A percentile compares a stretch with the other conserved stretches of the same genome.
Conservation (phyloP, 208 protist species). For the Jaenimonas drosophilae region DNA sequence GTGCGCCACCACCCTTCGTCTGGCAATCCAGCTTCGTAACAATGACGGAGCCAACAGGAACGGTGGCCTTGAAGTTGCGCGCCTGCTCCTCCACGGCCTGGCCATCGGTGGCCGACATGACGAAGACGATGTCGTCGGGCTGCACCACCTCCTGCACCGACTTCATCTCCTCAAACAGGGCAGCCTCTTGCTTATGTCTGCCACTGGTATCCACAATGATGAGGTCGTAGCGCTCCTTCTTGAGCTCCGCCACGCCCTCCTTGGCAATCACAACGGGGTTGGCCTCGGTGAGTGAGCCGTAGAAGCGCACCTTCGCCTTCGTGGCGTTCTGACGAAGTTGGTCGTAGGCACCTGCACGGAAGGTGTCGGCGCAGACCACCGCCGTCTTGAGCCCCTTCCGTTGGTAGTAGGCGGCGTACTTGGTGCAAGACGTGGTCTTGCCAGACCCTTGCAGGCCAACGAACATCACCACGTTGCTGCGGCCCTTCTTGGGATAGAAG, state of each 20-base stretch:
- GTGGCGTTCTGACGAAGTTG: conserved; percentile 99
- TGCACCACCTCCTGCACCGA: conserved; percentile 76
- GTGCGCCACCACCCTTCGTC: conserved; percentile 98
- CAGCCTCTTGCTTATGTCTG: conserved; percentile 97
- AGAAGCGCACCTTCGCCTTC: conserved; percentile 98
- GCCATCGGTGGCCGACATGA: conserved; percentile 97
- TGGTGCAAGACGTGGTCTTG: conserved; percentile 98
- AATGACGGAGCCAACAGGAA: conserved; percentile 96
- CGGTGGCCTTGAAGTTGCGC: conserved; percentile 82
- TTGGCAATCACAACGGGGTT: conserved; percentile 95
- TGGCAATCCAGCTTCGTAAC: conserved; percentile 99
- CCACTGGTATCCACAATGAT: conserved; percentile 99
- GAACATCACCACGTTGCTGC: conserved; percentile 99
- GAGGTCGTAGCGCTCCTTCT: conserved; percentile 94
- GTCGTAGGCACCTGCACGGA: conserved; percentile 95
- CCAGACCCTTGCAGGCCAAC: conserved; percentile 98
- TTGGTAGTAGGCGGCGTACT: conserved; percentile 94
- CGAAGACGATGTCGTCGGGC: conserved; percentile 97
- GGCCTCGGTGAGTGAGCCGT: conserved; percentile 92
- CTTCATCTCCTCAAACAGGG: conserved; percentile 99
- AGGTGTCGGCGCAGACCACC: conserved; percentile 99
- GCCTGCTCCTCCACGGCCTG: conserved; percentile 96
- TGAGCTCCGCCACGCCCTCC: conserved; percentile 96
- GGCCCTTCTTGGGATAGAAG: conserved; percentile 94
- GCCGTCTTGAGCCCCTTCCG: conserved; percentile 92